These are phyloP conservation scores for Cantharellus anzutake DNA, from an alignment of 768 basidiomycete species.

Conservation along the genomic window DNA sequence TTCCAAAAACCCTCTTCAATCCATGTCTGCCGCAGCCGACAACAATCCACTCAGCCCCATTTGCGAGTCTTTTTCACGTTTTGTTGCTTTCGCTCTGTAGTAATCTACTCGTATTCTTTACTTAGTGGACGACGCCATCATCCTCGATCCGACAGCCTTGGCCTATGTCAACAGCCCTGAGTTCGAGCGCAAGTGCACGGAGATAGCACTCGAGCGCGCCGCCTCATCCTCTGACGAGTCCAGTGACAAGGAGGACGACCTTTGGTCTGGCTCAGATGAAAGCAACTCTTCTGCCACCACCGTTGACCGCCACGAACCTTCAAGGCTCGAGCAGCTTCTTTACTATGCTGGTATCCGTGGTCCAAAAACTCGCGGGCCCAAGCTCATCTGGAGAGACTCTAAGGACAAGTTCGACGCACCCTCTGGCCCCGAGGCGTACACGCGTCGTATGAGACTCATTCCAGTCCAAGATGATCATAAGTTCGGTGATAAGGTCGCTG, in stretches of 20 bases:
- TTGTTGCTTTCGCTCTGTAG: conserved; percentile 11
- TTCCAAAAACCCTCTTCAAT: too few relatives aligned
- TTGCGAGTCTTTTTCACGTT: conserved; percentile 6
- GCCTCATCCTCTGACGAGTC: background rate
- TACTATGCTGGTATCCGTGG: conserved; percentile 19
- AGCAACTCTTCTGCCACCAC: conserved; percentile 4
- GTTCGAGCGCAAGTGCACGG: conserved; percentile 2
- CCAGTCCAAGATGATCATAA: conserved; percentile 15
- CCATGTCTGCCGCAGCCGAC: too few relatives aligned
- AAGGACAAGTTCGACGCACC: conserved; percentile 16
- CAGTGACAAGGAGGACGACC: conserved; percentile 2
- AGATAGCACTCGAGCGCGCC: background rate
- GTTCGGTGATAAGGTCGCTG: conserved; percentile 16
- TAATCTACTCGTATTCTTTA: conserved; percentile 9
- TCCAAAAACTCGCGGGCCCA: conserved; percentile 15
- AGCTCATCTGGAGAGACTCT: conserved; percentile 21
- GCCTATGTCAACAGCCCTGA: conserved; percentile 4
- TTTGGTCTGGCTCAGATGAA: conserved; percentile 3
- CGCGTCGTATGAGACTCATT: conserved; percentile 17
- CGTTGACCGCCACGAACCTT: conserved; percentile 9
- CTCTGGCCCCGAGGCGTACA: conserved; percentile 16
- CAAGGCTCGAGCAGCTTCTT: conserved; percentile 16
- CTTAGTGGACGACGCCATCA: conserved; percentile 4
- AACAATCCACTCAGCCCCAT: background rate
- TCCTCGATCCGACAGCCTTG: background rate